Percentiles rank a stretch among this genome's conserved stretches.
phyloP scores from a whole-genome alignment of 2,329 filamentous ascomycete genomes.

The Hypoxylon sp. region DNA sequence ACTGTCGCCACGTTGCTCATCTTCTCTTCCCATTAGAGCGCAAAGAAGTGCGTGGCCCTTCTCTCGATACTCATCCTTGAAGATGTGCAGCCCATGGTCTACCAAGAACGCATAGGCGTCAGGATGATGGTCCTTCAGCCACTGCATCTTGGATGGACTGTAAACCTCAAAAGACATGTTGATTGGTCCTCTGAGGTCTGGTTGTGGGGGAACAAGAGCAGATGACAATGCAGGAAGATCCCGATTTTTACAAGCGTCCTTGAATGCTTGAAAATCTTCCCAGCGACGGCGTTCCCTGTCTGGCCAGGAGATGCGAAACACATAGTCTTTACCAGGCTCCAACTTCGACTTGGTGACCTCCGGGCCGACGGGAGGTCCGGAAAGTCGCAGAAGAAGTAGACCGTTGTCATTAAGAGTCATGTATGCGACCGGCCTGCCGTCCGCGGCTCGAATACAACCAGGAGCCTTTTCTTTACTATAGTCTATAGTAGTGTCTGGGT shows the following conservation, averaged over 20 bases:
- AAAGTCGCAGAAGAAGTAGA: not conserved
- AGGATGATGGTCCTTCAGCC: not conserved
- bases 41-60: not conserved
- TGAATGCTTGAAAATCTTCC: not conserved
- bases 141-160: not conserved
- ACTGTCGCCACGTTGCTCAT: not conserved
- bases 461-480: not conserved
- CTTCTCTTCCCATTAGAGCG: not conserved
- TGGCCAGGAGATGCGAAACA: not conserved
- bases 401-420: not conserved
- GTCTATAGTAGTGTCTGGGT: not conserved
- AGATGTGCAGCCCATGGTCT: not conserved
- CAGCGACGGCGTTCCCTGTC: not conserved
- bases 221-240: not conserved
- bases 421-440: not conserved
- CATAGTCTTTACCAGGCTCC: not conserved
- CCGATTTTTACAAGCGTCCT: not conserved
- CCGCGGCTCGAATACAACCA: not conserved
- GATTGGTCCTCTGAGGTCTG: not conserved
- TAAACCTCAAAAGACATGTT: not conserved
- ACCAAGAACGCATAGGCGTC: not conserved
- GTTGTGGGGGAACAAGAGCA: not conserved
- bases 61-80: conserved; percentile 2
- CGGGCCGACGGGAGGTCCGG: not conserved
- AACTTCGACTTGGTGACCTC: not conserved